These are phyloP conservation scores for Suillus spraguei DNA, from an alignment of 768 basidiomycete genomes.

Conservation along the genomic window DNA sequence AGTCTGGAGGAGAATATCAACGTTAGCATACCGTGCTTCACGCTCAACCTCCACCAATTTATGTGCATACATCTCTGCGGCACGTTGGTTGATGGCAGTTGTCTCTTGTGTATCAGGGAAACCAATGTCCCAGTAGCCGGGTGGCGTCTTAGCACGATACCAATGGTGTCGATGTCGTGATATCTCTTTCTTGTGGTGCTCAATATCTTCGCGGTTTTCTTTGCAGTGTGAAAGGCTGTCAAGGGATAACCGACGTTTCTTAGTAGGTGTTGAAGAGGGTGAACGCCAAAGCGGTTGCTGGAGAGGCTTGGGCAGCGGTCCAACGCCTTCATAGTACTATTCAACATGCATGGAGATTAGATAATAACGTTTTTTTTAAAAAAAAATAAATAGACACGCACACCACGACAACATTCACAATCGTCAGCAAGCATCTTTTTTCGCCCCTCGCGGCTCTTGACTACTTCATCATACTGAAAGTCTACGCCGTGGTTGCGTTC, in stretches of 20 bases:
- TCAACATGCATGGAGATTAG: not conserved
- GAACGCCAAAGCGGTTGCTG: slow-evolving; percentile 78
- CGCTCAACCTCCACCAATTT: slow-evolving; percentile 61
- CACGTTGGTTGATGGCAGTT: slow-evolving; percentile 70
- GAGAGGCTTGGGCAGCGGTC: slow-evolving; percentile 65
- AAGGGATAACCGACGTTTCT: slow-evolving; percentile 22
- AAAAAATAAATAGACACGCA: slow-evolving; percentile 44
- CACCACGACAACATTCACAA: slow-evolving; percentile 82
- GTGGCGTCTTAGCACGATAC: slow-evolving; percentile 74
- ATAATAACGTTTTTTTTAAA: not conserved
- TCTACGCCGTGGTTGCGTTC: slow-evolving; percentile 62
- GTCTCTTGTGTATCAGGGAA: slow-evolving; percentile 88
- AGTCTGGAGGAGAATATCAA: not conserved
- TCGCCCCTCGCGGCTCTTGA: slow-evolving; percentile 65
- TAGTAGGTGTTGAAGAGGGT: slow-evolving; percentile 38
- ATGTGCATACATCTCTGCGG: slow-evolving; percentile 68
- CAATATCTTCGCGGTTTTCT: slow-evolving; percentile 37
- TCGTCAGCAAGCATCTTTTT: slow-evolving; percentile 71
- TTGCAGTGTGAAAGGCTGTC: slow-evolving; percentile 24
- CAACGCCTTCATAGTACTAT: slow-evolving; percentile 81
- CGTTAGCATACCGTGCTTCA: slow-evolving; percentile 55
- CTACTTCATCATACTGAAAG: slow-evolving; percentile 78
- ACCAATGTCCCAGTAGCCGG: slow-evolving; percentile 88
- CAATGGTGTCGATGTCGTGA: slow-evolving; percentile 76
- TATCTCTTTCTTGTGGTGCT: slow-evolving; percentile 66